Conservation (phyloP, 2,329 filamentous ascomycete species). For the Exophiala bonariae region DNA sequence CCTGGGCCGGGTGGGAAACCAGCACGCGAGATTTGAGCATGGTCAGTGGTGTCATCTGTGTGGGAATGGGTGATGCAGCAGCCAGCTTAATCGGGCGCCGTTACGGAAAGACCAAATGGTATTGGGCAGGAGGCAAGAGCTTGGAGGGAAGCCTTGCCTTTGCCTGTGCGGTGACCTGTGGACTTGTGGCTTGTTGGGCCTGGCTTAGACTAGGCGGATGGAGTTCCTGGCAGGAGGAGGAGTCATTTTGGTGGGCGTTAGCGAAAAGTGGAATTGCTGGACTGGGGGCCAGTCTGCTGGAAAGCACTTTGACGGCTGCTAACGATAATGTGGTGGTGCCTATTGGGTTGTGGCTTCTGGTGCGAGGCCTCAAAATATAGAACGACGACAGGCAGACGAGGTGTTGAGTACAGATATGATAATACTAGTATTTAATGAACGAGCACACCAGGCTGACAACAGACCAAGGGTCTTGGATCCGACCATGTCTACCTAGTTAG, state of each 20-base stretch:
- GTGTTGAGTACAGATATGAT: no score
- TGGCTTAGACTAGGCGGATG: conserved; percentile 81
- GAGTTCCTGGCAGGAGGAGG: conserved; percentile 34
- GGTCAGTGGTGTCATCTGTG: conserved; percentile 89
- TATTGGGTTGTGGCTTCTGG: conserved; percentile 86
- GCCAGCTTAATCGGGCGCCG: conserved; percentile 86
- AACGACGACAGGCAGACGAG: background rate
- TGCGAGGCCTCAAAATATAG: conserved; percentile 63
- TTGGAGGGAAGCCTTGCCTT: conserved; percentile 85
- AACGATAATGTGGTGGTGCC: conserved; percentile 99
- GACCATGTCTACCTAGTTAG: no score
- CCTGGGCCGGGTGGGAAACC: conserved; percentile 74
- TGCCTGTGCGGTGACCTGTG: conserved; percentile 72
- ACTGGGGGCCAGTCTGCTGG: conserved; percentile 80
- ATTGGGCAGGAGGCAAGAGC: conserved; percentile 95
- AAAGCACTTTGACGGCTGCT: conserved; percentile 91
- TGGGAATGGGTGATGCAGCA: conserved; percentile 91
- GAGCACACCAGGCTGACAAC: no score
- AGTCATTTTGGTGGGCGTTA: conserved; percentile 31
- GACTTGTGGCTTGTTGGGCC: conserved; percentile 66
- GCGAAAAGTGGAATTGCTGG: conserved; percentile 71
- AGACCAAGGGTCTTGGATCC: no score
- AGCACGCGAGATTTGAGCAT: conserved; percentile 75
- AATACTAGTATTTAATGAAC: no score
- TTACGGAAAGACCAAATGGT: conserved; percentile 86